Conservation (phyloP, 1,139 yeast genomes). For the Pichia cactophila region DNA sequence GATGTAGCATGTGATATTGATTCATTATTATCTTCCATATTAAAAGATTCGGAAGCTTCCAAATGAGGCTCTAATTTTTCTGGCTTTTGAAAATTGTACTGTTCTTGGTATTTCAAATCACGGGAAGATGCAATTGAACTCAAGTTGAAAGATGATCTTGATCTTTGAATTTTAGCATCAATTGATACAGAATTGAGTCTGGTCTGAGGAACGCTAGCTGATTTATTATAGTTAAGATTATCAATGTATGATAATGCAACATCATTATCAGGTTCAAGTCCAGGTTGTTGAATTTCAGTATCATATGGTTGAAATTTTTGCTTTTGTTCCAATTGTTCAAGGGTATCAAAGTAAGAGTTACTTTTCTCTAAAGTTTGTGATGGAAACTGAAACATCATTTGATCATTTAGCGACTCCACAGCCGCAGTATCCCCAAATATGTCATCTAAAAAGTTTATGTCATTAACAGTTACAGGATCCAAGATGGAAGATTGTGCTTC, state of each 20-base stretch:
- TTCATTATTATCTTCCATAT: background rate
- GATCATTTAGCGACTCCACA: conserved; percentile 12
- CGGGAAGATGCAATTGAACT: conserved; percentile 27
- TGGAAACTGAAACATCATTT: background rate
- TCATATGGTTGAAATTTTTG: background rate
- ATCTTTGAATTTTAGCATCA: conserved; percentile 21
- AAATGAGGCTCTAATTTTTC: conserved; percentile 11
- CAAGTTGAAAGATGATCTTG: conserved; percentile 28
- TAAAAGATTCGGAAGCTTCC: background rate
- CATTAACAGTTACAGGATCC: conserved; percentile 2
- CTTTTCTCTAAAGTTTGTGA: background rate
- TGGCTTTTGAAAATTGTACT: background rate
- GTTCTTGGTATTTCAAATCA: conserved; percentile 12
- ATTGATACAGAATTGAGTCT: conserved; percentile 3
- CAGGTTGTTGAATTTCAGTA: background rate
- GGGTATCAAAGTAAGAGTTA: conserved; percentile 1
- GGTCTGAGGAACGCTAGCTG: conserved; percentile 7
- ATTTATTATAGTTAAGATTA: background rate
- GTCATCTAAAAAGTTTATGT: conserved; percentile 6
- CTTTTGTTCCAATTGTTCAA: background rate
- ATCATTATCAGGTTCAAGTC: background rate
- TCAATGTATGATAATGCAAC: background rate
- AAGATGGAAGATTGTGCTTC: conserved; percentile 4
- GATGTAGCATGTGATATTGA: background rate
- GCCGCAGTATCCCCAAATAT: conserved; percentile 8